Evolutionary conservation across 768 basidiomycete genomes (phyloP).

Genomic region (Psilocybe azurescens): DNA sequence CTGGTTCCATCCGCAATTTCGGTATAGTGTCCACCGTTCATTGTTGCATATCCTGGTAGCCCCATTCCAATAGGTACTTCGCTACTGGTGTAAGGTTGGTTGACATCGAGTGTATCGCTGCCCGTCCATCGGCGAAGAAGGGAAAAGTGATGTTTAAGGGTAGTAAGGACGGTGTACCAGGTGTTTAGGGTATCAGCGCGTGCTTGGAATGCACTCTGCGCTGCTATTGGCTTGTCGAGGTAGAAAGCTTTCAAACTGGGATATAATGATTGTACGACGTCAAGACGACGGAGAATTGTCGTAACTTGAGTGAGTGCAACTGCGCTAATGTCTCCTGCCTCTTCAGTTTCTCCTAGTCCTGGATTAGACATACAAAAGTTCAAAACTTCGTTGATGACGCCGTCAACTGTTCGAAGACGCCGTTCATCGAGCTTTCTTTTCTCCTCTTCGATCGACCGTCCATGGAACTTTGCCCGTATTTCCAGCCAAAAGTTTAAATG

Average conservation of each 20-base stretch:
- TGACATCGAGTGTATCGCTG: slow-evolving; percentile 88
- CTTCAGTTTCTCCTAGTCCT: slow-evolving; percentile 31
- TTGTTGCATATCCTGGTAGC: slow-evolving; percentile 26
- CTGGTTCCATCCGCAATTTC: slow-evolving; percentile 74
- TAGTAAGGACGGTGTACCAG: slow-evolving; percentile 88
- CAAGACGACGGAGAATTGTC: slow-evolving; percentile 72
- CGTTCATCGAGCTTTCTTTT: slow-evolving; percentile 81
- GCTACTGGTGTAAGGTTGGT: slow-evolving; percentile 72
- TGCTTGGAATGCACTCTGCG: slow-evolving; percentile 70
- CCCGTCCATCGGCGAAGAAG: slow-evolving; percentile 94
- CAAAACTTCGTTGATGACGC: slow-evolving; percentile 83
- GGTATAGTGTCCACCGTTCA: slow-evolving; percentile 29
- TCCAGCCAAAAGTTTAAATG: slow-evolving; percentile 87
- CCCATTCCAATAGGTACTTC: slow-evolving; percentile 52
- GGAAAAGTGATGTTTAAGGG: slow-evolving; percentile 82
- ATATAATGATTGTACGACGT: slow-evolving; percentile 86
- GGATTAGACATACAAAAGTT: slow-evolving; percentile 64
- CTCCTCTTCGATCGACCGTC: slow-evolving; percentile 83
- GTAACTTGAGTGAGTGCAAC: slow-evolving; percentile 67
- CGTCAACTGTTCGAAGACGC: slow-evolving; percentile 79
- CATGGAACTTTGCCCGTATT: slow-evolving; percentile 85
- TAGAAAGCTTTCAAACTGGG: slow-evolving; percentile 83
- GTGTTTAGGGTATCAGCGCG: slow-evolving; percentile 89
- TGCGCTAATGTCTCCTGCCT: slow-evolving; percentile 38
- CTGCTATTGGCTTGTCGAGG: slow-evolving; percentile 75